These are phyloP conservation scores for Aureobasidium vineae DNA, from an alignment of 2,329 filamentous ascomycete genomes.

Conservation along the genomic window DNA sequence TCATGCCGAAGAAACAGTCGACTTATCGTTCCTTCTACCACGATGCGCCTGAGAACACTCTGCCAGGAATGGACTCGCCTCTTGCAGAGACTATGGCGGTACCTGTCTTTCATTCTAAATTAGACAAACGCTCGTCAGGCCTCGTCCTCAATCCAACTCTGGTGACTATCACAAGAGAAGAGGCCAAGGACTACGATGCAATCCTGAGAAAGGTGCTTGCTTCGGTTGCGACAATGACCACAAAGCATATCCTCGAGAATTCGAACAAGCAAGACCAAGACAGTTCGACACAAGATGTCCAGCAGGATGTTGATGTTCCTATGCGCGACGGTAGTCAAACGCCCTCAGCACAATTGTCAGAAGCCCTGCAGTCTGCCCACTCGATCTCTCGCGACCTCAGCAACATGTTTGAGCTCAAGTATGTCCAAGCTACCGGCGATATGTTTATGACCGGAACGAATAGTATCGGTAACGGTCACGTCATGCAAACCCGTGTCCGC, in stretches of 20 bases:
- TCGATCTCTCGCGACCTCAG: constrained; percentile 64
- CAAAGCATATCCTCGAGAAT: constrained; percentile 46
- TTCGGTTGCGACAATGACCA: constrained; percentile 70
- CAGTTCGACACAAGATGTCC: constrained; percentile 30
- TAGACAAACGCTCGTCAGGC: constrained; percentile 46
- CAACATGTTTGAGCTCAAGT: constrained; percentile 74
- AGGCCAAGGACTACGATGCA: constrained; percentile 65
- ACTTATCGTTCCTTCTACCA: constrained; percentile 26
- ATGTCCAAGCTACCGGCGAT: constrained; percentile 59
- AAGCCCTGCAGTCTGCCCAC: constrained; percentile 54
- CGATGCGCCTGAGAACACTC: constrained; percentile 44
- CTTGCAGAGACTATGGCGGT: constrained; percentile 67
- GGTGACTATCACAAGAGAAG: constrained; percentile 71
- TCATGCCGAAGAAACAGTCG: constrained; percentile 20
- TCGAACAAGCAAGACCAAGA: constrained; percentile 51
- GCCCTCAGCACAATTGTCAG: constrained; percentile 44
- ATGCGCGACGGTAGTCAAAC: constrained; percentile 27
- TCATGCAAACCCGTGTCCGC: constrained; percentile 37
- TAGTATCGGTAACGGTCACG: constrained; percentile 49
- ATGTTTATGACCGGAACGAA: constrained; percentile 44
- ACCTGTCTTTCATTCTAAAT: constrained; percentile 62
- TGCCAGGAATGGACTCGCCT: constrained; percentile 58
- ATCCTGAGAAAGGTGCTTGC: constrained; percentile 79
- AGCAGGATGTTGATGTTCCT: constrained; percentile 75
- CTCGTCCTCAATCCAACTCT: constrained; percentile 52